These are phyloP conservation scores for Rhizopogon roseolus DNA, from an alignment of 768 basidiomycete genomes.

Conservation along the genomic window DNA sequence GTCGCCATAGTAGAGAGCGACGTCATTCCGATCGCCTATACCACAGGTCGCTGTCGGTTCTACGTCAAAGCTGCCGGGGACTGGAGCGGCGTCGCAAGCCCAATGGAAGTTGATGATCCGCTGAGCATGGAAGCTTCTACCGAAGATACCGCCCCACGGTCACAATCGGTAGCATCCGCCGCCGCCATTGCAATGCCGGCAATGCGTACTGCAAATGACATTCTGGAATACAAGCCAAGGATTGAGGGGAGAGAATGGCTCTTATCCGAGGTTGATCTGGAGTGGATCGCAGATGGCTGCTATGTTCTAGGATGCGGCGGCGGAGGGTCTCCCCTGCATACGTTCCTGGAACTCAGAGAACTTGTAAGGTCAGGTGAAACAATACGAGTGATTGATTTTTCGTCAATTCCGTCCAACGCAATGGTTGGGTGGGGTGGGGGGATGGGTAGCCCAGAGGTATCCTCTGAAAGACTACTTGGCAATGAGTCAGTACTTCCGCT, in stretches of 20 bases:
- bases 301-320: constrained; percentile 61
- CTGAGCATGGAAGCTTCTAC: neutral
- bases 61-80: constrained; percentile 62
- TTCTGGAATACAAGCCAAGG: constrained; percentile 31
- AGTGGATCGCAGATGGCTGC: constrained; percentile 61
- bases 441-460: constrained; percentile 40
- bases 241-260: constrained; percentile 40
- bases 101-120: constrained; percentile 13
- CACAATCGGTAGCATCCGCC: constrained; percentile 2
- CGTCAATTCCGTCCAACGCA: constrained; percentile 37
- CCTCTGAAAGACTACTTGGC: constrained; percentile 31
- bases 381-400: constrained; percentile 42
- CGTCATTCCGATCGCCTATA: constrained; percentile 40
- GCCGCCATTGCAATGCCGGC: constrained; percentile 12
- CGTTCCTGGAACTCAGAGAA: constrained; percentile 47
- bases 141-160: constrained; percentile 1
- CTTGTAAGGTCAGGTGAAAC: constrained; percentile 44
- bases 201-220: constrained; percentile 16
- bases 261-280: constrained; percentile 42
- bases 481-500: constrained; percentile 24
- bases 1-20: constrained; percentile 53
- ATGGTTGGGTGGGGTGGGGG: constrained; percentile 35
- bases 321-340: constrained; percentile 53
- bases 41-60: constrained; percentile 32
- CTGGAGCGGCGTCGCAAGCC: constrained; percentile 23